Conservation (phyloP, 2,329 filamentous ascomycete genomes). For the Apiospora rasikravindrae region DNA sequence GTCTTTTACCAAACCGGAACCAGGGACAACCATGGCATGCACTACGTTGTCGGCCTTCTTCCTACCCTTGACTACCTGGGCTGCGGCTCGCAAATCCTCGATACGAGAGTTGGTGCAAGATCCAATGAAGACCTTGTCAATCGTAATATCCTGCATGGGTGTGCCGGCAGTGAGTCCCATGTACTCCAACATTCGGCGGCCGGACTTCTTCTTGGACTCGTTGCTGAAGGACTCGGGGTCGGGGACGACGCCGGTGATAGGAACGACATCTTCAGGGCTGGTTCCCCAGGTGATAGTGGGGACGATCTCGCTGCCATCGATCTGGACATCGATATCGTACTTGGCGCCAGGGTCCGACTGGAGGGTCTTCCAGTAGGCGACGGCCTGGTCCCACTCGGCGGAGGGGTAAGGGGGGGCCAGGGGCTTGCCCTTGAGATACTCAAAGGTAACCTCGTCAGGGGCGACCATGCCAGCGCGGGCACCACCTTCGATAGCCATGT, state of each 20-base stretch:
- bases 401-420: constrained; percentile 85
- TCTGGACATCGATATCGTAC: constrained; percentile 87
- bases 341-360: constrained; percentile 86
- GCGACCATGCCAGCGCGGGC: constrained; percentile 97
- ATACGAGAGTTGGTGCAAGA: constrained; percentile 98
- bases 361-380: constrained; percentile 85
- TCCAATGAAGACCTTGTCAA: constrained; percentile 98
- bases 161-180: constrained; percentile 92
- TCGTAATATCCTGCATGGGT: constrained; percentile 84
- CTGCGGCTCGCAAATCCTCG: constrained; percentile 89
- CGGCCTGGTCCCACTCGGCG: constrained; percentile 86
- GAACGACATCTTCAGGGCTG: constrained; percentile 93
- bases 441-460: constrained; percentile 90
- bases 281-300: constrained; percentile 98
- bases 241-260: constrained; percentile 90
- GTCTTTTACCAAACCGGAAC: constrained; percentile 91
- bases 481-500: constrained; percentile 98
- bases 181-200: constrained; percentile 86
- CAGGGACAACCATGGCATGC: constrained; percentile 94
- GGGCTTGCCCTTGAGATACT: constrained; percentile 91
- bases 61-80: constrained; percentile 83
- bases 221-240: constrained; percentile 85
- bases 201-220: constrained; percentile 79
- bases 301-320: constrained; percentile 90
- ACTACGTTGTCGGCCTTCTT: constrained; percentile 89